Base-by-base conservation (phyloP, 2,329 filamentous ascomycete species). In the Venturia effusa region DNA sequence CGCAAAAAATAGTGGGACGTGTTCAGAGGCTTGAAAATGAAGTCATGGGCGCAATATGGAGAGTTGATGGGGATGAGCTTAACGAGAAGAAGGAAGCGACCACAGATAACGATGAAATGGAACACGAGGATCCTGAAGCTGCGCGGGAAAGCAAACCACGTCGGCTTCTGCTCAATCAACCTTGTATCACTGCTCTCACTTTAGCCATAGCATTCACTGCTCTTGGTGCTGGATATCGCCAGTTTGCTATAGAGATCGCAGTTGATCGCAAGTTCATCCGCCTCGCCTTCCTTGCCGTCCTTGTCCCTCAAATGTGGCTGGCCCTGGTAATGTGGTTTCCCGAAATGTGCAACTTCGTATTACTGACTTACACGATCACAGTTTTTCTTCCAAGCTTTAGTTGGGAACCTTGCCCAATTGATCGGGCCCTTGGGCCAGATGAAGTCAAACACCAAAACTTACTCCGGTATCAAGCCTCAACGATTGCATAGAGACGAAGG, bases 31-130 rank as follows among this genome's bases (percentile, higher is more conserved):
- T 87, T 40, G 82, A 86, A 70, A 70, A 74, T 61, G 77, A 79
- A 45, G 73, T 86, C 63, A 81, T 86, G 72, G 74, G 78, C 66
- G 81, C 83, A 76, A 83, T 87, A 54, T 88, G 84, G 83, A 30
- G 27, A 54, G 22, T 22, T 1, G 79, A 76, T 22, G 74, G 76
- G 15, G 74, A 77, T 1, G 34, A 57, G 27, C 22, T 17, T 4
- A 45, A 17, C 8, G 34, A 48, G 2, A 54, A 55, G 34, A 57
- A 54, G 17, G 60, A 61, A 34, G 4, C 41, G 1, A 30, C 41
- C 30, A 30, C 60, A 13, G 76, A 80, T 17, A 77, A 76, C 54
- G 77, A 80, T 19, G 73, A 74, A 37, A 75, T 75, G 63, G 75
- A 77, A 37, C 72, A 72, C 11, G 68, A 70, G 7, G 69, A 71